These are phyloP conservation scores for Candida golubevii DNA, from an alignment of 805 yeast genomes.

Conservation along the genomic window DNA sequence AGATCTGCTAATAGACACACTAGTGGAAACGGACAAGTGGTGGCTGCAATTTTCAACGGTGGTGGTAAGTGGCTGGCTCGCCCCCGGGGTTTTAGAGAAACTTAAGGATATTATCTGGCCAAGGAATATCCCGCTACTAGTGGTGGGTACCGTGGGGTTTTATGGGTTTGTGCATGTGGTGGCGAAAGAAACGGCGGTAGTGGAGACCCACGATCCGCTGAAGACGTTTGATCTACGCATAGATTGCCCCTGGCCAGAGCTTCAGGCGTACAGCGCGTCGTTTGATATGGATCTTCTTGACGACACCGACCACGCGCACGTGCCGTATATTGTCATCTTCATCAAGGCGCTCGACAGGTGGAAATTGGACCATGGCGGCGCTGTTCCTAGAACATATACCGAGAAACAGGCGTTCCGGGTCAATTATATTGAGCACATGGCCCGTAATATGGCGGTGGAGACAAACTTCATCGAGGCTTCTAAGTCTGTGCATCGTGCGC, in stretches of 20 bases:
- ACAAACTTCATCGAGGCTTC: conserved; percentile 43
- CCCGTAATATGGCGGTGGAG: conserved; percentile 47
- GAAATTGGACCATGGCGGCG: conserved; percentile 25
- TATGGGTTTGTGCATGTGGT: conserved; percentile 57
- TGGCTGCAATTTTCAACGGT: conserved; percentile 55
- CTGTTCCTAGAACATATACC: conserved; percentile 33
- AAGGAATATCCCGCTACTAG: conserved; percentile 50
- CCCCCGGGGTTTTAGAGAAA: conserved; percentile 15
- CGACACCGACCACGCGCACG: conserved; percentile 47
- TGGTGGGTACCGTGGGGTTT: conserved; percentile 54
- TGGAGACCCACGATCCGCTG: conserved; percentile 70
- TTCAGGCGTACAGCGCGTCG: conserved; percentile 46
- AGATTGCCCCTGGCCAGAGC: conserved; percentile 68
- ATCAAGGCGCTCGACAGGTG: conserved; percentile 50
- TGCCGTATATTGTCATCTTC: conserved; percentile 66
- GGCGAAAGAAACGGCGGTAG: conserved; percentile 55
- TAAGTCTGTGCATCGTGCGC: conserved; percentile 32
- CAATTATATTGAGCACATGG: conserved; percentile 30
- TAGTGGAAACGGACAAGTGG: conserved; percentile 12
- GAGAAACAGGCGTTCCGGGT: conserved; percentile 40
- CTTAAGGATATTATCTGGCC: conserved; percentile 40
- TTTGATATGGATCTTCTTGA: conserved; percentile 46
- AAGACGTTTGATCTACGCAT: conserved; percentile 62
- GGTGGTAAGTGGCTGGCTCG: conserved; percentile 32
- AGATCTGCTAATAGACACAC: conserved; percentile 11